Base-by-base conservation (phyloP, 1,139 yeast genomes). In the Hyphopichia buzzinii region DNA sequence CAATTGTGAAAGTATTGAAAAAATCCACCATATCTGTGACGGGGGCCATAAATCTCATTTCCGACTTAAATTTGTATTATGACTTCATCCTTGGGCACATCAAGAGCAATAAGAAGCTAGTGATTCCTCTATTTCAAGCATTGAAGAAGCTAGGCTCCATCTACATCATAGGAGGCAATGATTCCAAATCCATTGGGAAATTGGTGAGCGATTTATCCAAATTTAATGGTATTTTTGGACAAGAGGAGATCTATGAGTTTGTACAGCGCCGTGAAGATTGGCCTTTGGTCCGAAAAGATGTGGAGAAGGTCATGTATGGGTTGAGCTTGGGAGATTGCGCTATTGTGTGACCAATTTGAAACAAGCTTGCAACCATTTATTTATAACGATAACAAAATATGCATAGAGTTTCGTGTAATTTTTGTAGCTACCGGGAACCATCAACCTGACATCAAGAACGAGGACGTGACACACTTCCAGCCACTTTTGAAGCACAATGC, bases 221-320 rank as follows among this genome's bases (percentile, higher is more conserved):
- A 50, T 92, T 89, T 58, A 84, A 89, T 47, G 97, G 97, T 2
- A 80, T 90, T 5, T 84, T 92, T 55, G 79, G 83, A 28, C 96
- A 95, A 35, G 98, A 92, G 49, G 98, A 92, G 49, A 84, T 92
- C 19, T 85, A 87, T 52, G 96, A 89, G 52, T 86, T 90, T 64
- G 95, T 89, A 3, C 92, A 86, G 50, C 69, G 95, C 42, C 69
- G 98, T 39, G 76, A 81, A 32, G 98, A 92, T 54, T 92, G 98
- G 98, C 61, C 75, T 0, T 54, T 67, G 31, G 86, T 92, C 29
- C 80, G 78, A 47, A 71, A 72, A 42, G 88, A 85, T 40, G 97
- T 92, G 4, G 97, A 92, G 56, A 87, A 84, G 55, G 92, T 87
- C n/a, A 86, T 92, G 82, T 92, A 89, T 52, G 98, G 98, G 0